These are phyloP conservation scores for Mycena venus DNA, from an alignment of 768 basidiomycete genomes.

Conservation along the genomic window DNA sequence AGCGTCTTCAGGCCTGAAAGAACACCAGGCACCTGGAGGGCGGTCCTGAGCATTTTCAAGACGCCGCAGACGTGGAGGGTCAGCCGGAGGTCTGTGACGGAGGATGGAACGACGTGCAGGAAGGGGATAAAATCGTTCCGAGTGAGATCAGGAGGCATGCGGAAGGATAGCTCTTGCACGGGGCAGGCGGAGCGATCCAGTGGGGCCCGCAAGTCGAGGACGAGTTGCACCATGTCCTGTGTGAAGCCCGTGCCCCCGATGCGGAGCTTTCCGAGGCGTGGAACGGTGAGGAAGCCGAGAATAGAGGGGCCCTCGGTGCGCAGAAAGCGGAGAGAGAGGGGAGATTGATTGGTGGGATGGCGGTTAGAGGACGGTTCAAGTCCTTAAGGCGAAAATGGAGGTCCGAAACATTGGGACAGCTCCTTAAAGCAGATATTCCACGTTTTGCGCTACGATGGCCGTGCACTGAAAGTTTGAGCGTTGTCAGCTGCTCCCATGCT, in stretches of 20 bases:
- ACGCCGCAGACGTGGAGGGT: neutral
- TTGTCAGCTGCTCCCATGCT: conserved; percentile 2
- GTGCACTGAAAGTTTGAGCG: neutral
- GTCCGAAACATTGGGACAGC: neutral
- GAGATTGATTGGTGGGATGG: neutral
- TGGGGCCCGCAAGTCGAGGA: neutral
- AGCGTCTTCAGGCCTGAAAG: neutral
- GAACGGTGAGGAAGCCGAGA: neutral
- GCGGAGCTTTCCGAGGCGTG: neutral
- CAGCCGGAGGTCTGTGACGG: neutral
- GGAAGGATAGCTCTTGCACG: neutral
- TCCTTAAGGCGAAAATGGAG: neutral
- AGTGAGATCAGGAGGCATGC: neutral
- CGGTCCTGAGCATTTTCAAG: neutral
- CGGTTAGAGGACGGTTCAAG: neutral
- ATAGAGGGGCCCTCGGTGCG: neutral
- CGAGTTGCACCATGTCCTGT: neutral
- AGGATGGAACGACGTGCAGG: neutral
- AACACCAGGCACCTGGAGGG: neutral
- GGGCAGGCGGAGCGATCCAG: conserved; percentile 1
- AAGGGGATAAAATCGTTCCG: neutral
- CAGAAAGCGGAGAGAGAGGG: neutral
- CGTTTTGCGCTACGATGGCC: neutral
- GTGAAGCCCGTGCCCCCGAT: neutral
- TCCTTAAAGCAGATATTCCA: neutral